Percentiles rank a stretch among this genome's conserved stretches.
These are phyloP conservation scores for Amphichorda felina DNA, from an alignment of 2,329 filamentous ascomycete species.

Conservation along the genomic window DNA sequence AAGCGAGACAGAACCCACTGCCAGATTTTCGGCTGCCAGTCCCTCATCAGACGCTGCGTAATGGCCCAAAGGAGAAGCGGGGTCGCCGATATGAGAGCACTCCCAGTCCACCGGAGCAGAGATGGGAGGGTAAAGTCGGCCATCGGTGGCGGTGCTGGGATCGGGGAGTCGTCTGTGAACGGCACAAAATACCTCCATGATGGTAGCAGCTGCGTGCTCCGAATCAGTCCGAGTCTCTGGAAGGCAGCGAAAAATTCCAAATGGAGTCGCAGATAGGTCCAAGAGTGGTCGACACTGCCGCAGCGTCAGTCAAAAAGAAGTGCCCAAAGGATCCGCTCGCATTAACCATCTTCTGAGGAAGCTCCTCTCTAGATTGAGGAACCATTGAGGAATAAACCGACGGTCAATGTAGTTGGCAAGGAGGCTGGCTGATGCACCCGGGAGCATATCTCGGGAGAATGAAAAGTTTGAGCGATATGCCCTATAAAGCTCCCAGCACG, in stretches of 20 bases:
- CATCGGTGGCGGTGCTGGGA: conserved; percentile 30
- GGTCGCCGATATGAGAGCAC: conserved; percentile 25
- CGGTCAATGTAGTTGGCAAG: conserved; percentile 16
- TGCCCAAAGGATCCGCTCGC: no score
- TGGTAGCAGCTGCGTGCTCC: conserved; percentile 29
- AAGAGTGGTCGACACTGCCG: conserved; percentile 16
- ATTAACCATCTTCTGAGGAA: not conserved
- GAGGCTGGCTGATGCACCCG: conserved; percentile 18
- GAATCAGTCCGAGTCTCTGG: conserved; percentile 36
- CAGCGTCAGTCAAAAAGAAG: no score
- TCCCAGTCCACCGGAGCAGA: conserved; percentile 29
- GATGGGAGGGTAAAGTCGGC: conserved; percentile 23
- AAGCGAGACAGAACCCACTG: conserved; percentile 23
- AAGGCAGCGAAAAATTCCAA: conserved; percentile 39
- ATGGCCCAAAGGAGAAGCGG: conserved; percentile 36
- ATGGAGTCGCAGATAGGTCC: conserved; percentile 34
- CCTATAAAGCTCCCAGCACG: conserved; percentile 31
- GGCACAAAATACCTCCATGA: conserved; percentile 39
- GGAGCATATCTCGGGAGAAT: conserved; percentile 15
- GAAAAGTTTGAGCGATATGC: conserved; percentile 15
- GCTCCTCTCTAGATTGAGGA: conserved; percentile 2
- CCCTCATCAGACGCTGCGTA: conserved; percentile 24
- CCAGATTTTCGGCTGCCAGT: conserved; percentile 24
- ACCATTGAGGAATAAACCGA: conserved; percentile 12
- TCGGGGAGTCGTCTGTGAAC: conserved; percentile 38